These are phyloP conservation scores for Chlamydomonas eustigma DNA, from an alignment of 139 green algal species.

Conservation along the genomic window DNA sequence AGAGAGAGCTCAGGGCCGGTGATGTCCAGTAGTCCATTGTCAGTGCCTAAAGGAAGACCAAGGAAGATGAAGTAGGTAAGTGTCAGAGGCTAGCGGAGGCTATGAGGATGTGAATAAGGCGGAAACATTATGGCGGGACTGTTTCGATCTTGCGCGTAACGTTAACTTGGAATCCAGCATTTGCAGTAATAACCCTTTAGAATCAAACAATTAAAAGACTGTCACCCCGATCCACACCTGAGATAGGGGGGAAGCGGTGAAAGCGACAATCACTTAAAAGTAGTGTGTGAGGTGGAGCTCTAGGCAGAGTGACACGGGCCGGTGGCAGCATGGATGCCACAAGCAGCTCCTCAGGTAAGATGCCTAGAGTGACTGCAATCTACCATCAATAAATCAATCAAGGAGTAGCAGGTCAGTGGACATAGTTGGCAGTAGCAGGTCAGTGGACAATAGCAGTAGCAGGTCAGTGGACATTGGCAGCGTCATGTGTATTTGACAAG, in stretches of 20 bases:
- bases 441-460: not conserved
- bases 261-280: constrained; percentile 47
- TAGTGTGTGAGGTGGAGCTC: constrained; percentile 71
- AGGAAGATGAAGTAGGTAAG: not conserved
- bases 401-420: too few relatives aligned
- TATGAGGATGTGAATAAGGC: not conserved
- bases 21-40: not conserved
- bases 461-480: constrained; percentile 38
- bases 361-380: constrained; percentile 4
- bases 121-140: not conserved
- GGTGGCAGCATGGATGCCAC: constrained; percentile 51
- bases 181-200: too few relatives aligned
- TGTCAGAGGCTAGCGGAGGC: not conserved
- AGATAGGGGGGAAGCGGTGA: not conserved
- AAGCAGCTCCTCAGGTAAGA: constrained; percentile 46
- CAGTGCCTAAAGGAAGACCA: not conserved
- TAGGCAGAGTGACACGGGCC: constrained; percentile 58
- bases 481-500: too few relatives aligned
- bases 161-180: too few relatives aligned
- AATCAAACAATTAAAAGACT: too few relatives aligned
- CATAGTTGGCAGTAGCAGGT: not conserved
- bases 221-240: constrained; percentile 5
- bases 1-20: not conserved
- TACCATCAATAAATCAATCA: too few relatives aligned
- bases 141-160: too few relatives aligned